Conservation (phyloP, 768 basidiomycete species). For the Kockovaella imperatae region DNA sequence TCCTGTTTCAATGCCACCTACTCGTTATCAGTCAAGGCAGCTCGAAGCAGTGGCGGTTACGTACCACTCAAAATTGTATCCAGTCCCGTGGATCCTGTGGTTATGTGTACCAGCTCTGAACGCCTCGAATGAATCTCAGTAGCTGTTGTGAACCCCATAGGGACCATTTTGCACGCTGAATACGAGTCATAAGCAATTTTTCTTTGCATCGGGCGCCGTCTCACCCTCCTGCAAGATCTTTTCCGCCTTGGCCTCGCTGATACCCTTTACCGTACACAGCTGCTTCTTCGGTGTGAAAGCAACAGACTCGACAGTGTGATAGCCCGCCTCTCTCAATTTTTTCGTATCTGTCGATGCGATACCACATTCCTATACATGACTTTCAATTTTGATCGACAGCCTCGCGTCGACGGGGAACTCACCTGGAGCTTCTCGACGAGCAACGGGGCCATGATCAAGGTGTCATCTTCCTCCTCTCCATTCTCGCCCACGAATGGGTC, state of each 20-base stretch:
- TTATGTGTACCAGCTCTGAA: slow-evolving; percentile 90
- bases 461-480: slow-evolving; percentile 53
- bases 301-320: slow-evolving; percentile 88
- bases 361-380: slow-evolving; percentile 62
- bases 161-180: slow-evolving; percentile 87
- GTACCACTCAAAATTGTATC: slow-evolving; percentile 81
- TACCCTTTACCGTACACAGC: slow-evolving; percentile 84
- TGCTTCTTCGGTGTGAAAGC: slow-evolving; percentile 95
- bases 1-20: slow-evolving; percentile 89
- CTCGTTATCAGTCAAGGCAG: not conserved
- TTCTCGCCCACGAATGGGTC: slow-evolving; percentile 35
- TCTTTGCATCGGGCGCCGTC: slow-evolving; percentile 13
- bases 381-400: not conserved
- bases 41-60: not conserved
- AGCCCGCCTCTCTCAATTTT: slow-evolving; percentile 85
- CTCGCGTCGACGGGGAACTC: slow-evolving; percentile 4
- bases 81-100: slow-evolving; percentile 90
- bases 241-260: slow-evolving; percentile 93
- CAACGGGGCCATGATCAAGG: slow-evolving; percentile 66
- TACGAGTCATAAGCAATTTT: not conserved
- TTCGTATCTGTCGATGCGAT: slow-evolving; percentile 85
- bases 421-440: slow-evolving; percentile 63
- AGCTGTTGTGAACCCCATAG: slow-evolving; percentile 94
- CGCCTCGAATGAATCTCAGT: slow-evolving; percentile 93
- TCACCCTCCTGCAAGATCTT: slow-evolving; percentile 86